These are phyloP conservation scores for Beauveria brongniartii DNA, from an alignment of 2,329 filamentous ascomycete species.

Conservation along the genomic window DNA sequence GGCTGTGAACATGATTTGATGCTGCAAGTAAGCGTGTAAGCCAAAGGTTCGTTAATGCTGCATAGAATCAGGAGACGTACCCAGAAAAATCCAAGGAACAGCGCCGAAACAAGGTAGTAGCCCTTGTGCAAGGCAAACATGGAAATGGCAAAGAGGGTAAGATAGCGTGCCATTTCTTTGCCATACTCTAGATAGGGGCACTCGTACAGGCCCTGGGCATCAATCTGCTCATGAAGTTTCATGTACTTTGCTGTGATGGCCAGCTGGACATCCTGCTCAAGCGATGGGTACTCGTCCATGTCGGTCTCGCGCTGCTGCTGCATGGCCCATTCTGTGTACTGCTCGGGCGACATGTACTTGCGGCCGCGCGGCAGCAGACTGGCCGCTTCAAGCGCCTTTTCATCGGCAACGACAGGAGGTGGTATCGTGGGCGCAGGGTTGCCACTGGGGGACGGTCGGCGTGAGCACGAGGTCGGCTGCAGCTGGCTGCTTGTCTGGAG, in stretches of 20 bases:
- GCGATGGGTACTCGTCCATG: slow-evolving; percentile 38
- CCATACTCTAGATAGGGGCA: slow-evolving; percentile 51
- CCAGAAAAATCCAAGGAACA: slow-evolving; percentile 56
- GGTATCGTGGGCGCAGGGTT: background rate
- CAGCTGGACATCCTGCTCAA: slow-evolving; percentile 46
- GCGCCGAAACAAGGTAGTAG: slow-evolving; percentile 51
- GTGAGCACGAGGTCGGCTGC: background rate
- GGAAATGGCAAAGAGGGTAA: slow-evolving; percentile 41
- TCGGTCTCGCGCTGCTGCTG: slow-evolving; percentile 27
- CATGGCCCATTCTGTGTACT: slow-evolving; percentile 29
- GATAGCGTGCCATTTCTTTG: slow-evolving; percentile 49
- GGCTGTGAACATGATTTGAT: slow-evolving; percentile 61
- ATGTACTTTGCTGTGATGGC: slow-evolving; percentile 49
- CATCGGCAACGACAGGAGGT: background rate
- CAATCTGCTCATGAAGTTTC: slow-evolving; percentile 44
- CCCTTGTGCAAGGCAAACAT: slow-evolving; percentile 34
- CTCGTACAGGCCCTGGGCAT: slow-evolving; percentile 47
- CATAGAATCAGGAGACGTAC: slow-evolving; percentile 23
- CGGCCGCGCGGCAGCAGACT: slow-evolving; percentile 3
- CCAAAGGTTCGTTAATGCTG: background rate
- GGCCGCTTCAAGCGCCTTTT: slow-evolving; percentile 1
- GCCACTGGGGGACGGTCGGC: slow-evolving; percentile 5
- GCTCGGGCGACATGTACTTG: slow-evolving; percentile 11
- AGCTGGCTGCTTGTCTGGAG: slow-evolving; percentile 7
- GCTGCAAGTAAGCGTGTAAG: slow-evolving; percentile 29